Base-by-base conservation (phyloP, 2,329 filamentous ascomycete species). In the Monilinia fructigena region DNA sequence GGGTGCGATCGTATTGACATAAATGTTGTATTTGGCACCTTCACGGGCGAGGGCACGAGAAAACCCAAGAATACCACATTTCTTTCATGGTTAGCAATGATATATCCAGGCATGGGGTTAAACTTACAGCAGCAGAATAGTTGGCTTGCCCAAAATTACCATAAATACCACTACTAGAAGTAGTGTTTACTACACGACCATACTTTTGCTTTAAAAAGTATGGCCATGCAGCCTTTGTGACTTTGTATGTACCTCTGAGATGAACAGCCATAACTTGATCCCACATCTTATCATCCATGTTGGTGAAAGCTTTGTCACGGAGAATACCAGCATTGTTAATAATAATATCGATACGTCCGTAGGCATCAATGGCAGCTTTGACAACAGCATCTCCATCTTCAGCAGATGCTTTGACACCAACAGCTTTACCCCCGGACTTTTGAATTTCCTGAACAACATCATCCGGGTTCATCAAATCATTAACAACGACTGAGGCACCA, bases 141-240 rank as follows among this genome's bases (percentile, higher is more conserved):
- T 99, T 99, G 75, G 94, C 92, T 81, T 99, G 95, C 70, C 95
- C 95, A 78, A 99, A 99, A 85, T 97, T 99, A 74, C 95, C 95
- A 78, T 99, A 99, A 79, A 99, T 96, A 80, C 95, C 95, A 74
- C 91, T 96, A 59, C 95, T 98, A 47, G 92, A 96, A 52, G 95
- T 95, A 58, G 95, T 99, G 85, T 99, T 99, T 76, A 99, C 84
- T 69, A 99, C 88, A 75, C 95, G 92, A 72, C 95, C 95, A 76
- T 97, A 99, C 84, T 97, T 98, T 80, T 99, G 95, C 85, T 97
- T 97, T 63, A 98, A 84, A 84, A 99, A 91, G 80, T 96, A 91
- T 61, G 95, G 95, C 93, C 94, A 99, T 26, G 95, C 95, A 69
- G 95, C 95, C 86, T 97, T 97, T 77, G 92, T 94, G 71, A 94